Evolutionary conservation across 2,329 filamentous ascomycete species (phyloP).

Genomic region (Xylariomycetidae sp.): DNA sequence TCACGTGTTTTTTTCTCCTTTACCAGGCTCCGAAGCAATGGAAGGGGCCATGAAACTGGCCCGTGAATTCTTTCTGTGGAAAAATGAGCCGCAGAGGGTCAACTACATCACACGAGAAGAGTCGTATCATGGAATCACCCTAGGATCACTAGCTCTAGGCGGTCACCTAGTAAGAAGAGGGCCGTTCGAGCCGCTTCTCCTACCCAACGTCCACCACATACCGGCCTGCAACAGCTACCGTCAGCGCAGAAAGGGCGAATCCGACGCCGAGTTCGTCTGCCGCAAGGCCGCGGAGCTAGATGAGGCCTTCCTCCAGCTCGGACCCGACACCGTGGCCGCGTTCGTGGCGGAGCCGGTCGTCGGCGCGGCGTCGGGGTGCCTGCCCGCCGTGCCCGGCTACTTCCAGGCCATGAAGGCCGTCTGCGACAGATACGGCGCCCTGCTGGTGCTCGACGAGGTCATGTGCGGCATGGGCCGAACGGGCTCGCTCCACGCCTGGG

Average conservation of each 20-base stretch:
- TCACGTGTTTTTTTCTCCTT: no score
- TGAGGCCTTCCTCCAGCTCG: constrained; percentile 54
- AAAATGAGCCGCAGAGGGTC: constrained; percentile 45
- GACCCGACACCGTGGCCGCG: constrained; percentile 58
- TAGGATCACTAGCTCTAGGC: constrained; percentile 57
- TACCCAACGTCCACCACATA: constrained; percentile 50
- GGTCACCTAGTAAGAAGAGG: constrained; percentile 55
- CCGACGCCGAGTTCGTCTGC: constrained; percentile 49
- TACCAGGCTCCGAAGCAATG: constrained; percentile 63
- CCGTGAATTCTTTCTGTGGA: constrained; percentile 61
- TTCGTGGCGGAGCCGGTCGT: constrained; percentile 66
- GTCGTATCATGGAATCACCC: constrained; percentile 67
- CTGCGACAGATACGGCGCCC: constrained; percentile 59
- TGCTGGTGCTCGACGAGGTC: constrained; percentile 63
- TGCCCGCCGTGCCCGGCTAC: constrained; percentile 58
- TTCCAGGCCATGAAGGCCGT: constrained; percentile 58
- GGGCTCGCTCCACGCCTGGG: constrained; percentile 49
- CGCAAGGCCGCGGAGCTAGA: constrained; percentile 59
- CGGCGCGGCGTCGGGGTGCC: constrained; percentile 59
- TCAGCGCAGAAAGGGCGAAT: constrained; percentile 43
- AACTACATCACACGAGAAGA: constrained; percentile 61
- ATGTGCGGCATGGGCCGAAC: constrained; percentile 54
- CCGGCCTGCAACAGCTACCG: constrained; percentile 63
- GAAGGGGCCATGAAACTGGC: constrained; percentile 66
- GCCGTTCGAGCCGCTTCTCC: constrained; percentile 54